These are phyloP conservation scores for Cladophialophora carrionii DNA, from an alignment of 2,329 filamentous ascomycete genomes.

Conservation along the genomic window DNA sequence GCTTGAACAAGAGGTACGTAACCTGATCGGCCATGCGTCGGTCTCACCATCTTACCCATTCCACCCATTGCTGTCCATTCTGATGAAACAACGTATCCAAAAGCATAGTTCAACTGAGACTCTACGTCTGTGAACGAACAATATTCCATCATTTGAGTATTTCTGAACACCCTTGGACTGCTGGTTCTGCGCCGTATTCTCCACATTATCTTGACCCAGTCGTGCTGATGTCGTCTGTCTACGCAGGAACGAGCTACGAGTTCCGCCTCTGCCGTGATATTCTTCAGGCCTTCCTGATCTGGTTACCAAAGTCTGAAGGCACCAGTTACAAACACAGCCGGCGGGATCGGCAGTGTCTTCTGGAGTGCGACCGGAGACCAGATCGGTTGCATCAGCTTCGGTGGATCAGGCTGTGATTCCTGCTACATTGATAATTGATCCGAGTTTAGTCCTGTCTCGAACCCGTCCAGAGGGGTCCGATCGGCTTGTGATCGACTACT, in stretches of 20 bases:
- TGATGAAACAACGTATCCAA: slow-evolving; percentile 46
- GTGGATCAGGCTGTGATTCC: background rate
- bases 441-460: background rate
- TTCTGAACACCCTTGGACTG: slow-evolving; percentile 14
- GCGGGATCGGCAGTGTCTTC: background rate
- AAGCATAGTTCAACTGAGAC: slow-evolving; percentile 52
- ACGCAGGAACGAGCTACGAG: slow-evolving; percentile 24
- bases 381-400: background rate
- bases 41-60: background rate
- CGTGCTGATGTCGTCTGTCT: slow-evolving; percentile 19
- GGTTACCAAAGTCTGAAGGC: background rate
- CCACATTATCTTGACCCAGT: background rate
- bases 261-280: background rate
- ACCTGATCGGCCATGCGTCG: background rate
- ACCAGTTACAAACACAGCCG: background rate
- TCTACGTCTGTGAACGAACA: slow-evolving; percentile 49
- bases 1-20: slow-evolving; percentile 6
- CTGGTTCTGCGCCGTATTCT: background rate
- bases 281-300: slow-evolving; percentile 9
- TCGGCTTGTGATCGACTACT: background rate
- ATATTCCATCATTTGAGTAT: slow-evolving; percentile 36
- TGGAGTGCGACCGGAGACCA: background rate
- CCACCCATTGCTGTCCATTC: background rate
- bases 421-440: background rate
- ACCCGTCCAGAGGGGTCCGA: background rate